Percentiles rank a stretch among this genome's conserved stretches.
These are phyloP conservation scores for Cladosporium sp. DNA, from an alignment of 2,329 filamentous ascomycete species.

Conservation along the genomic window DNA sequence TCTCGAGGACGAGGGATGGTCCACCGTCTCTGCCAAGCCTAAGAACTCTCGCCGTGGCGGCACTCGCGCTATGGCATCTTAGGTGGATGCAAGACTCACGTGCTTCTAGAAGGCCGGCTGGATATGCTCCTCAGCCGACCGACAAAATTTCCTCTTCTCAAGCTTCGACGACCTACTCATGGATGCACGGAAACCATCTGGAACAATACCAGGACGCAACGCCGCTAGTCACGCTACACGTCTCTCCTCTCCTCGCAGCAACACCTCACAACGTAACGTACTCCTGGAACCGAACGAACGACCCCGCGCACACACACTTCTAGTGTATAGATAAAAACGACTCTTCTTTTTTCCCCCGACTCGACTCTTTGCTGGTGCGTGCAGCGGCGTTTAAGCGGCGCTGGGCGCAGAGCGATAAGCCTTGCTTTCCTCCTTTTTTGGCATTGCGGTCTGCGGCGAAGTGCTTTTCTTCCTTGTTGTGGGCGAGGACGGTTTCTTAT, in stretches of 20 bases:
- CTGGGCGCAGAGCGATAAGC: conserved; percentile 4
- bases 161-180: conserved; percentile 15
- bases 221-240: conserved; percentile 6
- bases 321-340: conserved; percentile 19
- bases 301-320: background rate
- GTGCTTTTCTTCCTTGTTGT: conserved; percentile 4
- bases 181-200: conserved; percentile 15
- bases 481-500: conserved; percentile 12
- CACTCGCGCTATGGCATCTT: conserved; percentile 51
- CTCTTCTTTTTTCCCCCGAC: conserved; percentile 3
- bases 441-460: conserved; percentile 18
- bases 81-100: conserved; percentile 21
- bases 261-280: background rate
- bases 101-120: conserved; percentile 10
- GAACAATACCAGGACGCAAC: conserved; percentile 4
- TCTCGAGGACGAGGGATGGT: conserved; percentile 56
- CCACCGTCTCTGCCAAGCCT: conserved; percentile 50
- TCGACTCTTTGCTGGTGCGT: conserved; percentile 7
- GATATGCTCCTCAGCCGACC: background rate
- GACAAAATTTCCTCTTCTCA: conserved; percentile 13
- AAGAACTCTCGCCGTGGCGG: conserved; percentile 47
- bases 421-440: conserved; percentile 7
- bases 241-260: conserved; percentile 10
- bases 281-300: conserved; percentile 2
- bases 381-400: conserved; percentile 15